Base-by-base conservation (phyloP, 306 rosid species). In the Cicer bijugum region DNA sequence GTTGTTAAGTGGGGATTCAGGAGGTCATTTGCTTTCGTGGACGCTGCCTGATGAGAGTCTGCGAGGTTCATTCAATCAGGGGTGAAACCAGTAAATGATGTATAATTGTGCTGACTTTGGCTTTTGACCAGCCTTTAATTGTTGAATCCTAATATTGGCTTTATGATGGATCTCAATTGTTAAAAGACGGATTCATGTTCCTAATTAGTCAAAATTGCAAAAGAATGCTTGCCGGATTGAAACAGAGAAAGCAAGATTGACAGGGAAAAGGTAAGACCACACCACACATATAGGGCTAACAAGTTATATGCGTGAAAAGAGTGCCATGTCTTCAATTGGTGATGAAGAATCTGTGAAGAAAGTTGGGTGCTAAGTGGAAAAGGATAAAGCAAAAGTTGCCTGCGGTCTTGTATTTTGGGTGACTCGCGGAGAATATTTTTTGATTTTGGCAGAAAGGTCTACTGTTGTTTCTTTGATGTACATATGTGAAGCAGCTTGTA, bases 21-120 rank as follows among this genome's bases (percentile, higher is more conserved):
- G 80, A 12, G 99, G 99, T 67, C 92, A 92, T 82, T 80, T 95
- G 73, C 78, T 90, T 51, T 95, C 99, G 69, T 95, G 97, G 99
- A 85, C 97, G 19, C 61, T 89, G 69, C 91, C 90, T 38, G 97
- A 89, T 56, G 99, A 95, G 82, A 92, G 82, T 87, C 74, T 90
- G 80, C 88, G 80, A 84, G 84, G 86, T 79, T 81, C 90, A 78
- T 75, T 84, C 53, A 89, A 75, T 79, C 87, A 46, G 86, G 96
- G 93, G 92, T 90, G 93, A 92, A 59, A 78, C 76, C 16, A 16
- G 40, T 60, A 65, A 53, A 65, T 77, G 75, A 56, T 51, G 55
- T 43, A 75, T 72, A 66, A 28, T 68, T 79, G 79, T 75, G 82
- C 74, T 76, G 77, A 85, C 82, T 81, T 81, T 14, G 81, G 84